phyloP scores from a whole-genome alignment of 306 rosid genomes.

The Ammopiptanthus mongolicus region DNA sequence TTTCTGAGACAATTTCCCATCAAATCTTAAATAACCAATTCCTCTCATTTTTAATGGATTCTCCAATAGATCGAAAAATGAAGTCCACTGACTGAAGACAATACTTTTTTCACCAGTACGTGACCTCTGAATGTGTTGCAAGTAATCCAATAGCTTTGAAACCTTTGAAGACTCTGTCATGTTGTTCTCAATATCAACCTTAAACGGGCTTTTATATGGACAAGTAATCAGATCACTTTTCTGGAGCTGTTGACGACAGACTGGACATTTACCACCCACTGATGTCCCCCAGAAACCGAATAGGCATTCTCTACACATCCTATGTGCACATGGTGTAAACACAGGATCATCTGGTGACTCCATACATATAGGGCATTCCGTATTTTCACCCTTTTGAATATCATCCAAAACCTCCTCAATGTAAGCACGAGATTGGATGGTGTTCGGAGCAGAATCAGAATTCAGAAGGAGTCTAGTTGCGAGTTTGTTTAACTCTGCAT shows the following conservation, averaged over 20 bases:
- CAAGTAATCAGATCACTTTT: slow-evolving; percentile 55
- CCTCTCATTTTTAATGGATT: slow-evolving; percentile 55
- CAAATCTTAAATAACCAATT: slow-evolving; percentile 60
- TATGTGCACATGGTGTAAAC: slow-evolving; percentile 84
- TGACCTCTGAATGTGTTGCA: slow-evolving; percentile 35
- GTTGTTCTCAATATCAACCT: slow-evolving; percentile 59
- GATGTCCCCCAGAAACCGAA: slow-evolving; percentile 64
- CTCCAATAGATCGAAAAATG: slow-evolving; percentile 73
- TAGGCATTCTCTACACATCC: slow-evolving; percentile 82
- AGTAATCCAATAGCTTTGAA: slow-evolving; percentile 56
- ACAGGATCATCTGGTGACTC: slow-evolving; percentile 90
- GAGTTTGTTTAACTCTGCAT: slow-evolving; percentile 48
- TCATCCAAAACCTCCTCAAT: slow-evolving; percentile 60
- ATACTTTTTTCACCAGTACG: slow-evolving; percentile 60
- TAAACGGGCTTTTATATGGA: slow-evolving; percentile 60
- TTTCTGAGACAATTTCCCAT: slow-evolving; percentile 61
- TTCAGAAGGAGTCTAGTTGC: slow-evolving; percentile 47
- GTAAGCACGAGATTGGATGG: slow-evolving; percentile 45
- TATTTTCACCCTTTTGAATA: slow-evolving; percentile 51
- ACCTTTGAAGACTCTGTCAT: slow-evolving; percentile 81
- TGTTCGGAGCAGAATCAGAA: slow-evolving; percentile 25
- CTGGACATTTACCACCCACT: slow-evolving; percentile 55
- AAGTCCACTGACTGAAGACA: slow-evolving; percentile 85
- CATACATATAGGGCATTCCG: slow-evolving; percentile 77
- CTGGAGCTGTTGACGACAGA: slow-evolving; percentile 52